Conservation (phyloP, 371 early-diverging fungal species). For the Mortierella sp. region DNA sequence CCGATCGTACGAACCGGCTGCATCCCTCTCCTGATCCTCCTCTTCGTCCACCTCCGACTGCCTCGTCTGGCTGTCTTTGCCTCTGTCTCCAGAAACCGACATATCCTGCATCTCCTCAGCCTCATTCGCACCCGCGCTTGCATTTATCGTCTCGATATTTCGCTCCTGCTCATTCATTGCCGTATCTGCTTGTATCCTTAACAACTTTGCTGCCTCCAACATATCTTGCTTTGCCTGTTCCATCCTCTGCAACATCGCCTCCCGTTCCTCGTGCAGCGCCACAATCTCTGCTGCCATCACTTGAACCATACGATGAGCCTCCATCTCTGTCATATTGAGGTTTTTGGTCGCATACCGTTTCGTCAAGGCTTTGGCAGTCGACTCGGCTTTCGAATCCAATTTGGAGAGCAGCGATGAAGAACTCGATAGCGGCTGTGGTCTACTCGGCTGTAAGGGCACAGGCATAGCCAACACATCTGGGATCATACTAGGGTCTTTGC, state of each 20-base stretch:
- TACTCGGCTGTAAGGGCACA: conserved; percentile 13
- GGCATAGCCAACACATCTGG: conserved; percentile 26
- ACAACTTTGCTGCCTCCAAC: conserved; percentile 39
- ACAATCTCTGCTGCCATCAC: conserved; percentile 47
- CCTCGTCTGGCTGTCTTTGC: not conserved
- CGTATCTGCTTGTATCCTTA: conserved; percentile 23
- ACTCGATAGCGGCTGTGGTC: not conserved
- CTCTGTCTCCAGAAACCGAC: not conserved
- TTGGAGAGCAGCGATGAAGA: not conserved
- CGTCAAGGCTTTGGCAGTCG: conserved; percentile 43
- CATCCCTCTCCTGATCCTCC: too few relatives aligned
- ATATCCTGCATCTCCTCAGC: not conserved
- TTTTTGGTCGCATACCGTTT: conserved; percentile 45
- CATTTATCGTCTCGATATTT: not conserved
- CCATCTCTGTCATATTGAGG: conserved; percentile 47
- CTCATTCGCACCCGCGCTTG: not conserved
- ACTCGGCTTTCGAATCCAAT: conserved; percentile 21
- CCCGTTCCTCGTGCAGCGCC: conserved; percentile 28
- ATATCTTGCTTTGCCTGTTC: conserved; percentile 33
- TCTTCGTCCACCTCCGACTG: too few relatives aligned
- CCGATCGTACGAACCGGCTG: too few relatives aligned
- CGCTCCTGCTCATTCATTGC: not conserved
- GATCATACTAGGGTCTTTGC: conserved; percentile 37
- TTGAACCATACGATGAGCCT: conserved; percentile 47
- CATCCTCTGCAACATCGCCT: conserved; percentile 25